These are phyloP conservation scores for Metschnikowia similis DNA, from an alignment of 805 yeast species.

Conservation along the genomic window DNA sequence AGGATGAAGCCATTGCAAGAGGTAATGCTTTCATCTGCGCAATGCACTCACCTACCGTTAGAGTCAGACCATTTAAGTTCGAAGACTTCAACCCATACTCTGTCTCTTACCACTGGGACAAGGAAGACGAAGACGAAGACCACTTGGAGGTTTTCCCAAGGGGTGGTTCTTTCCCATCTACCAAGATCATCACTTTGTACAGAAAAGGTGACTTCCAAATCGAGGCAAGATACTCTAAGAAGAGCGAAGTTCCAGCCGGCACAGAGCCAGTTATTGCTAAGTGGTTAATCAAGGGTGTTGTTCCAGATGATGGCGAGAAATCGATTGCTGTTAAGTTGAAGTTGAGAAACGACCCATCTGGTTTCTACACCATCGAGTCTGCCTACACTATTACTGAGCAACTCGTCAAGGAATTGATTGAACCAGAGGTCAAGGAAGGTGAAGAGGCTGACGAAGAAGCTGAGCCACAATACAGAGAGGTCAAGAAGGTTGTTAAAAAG, in stretches of 20 bases:
- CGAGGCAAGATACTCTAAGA: conserved; percentile 80
- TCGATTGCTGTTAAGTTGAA: conserved; percentile 84
- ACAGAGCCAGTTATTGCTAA: conserved; percentile 64
- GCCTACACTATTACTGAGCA: conserved; percentile 95
- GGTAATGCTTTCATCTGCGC: conserved; percentile 99
- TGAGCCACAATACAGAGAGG: conserved; percentile 83
- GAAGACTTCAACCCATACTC: conserved; percentile 91
- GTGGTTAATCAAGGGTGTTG: conserved; percentile 86
- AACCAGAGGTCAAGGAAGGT: conserved; percentile 49
- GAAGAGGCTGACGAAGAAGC: conserved; percentile 53
- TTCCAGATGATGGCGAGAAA: conserved; percentile 69
- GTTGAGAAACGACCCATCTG: conserved; percentile 96
- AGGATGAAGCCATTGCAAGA: conserved; percentile 98
- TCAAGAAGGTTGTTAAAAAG: conserved; percentile 91
- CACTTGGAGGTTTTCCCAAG: conserved; percentile 96
- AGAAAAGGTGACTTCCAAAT: conserved; percentile 85
- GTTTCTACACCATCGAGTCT: conserved; percentile 87
- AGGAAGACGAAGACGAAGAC: conserved; percentile 85
- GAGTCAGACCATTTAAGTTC: conserved; percentile 98
- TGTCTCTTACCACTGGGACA: conserved; percentile 93
- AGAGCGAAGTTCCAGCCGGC: conserved; percentile 67
- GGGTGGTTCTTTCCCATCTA: conserved; percentile 89
- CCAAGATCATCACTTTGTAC: conserved; percentile 91
- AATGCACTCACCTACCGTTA: conserved; percentile 95
- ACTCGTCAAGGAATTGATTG: conserved; percentile 82